A percentile compares a stretch with the other conserved stretches of the same genome.
Conservation (phyloP, 371 early-diverging fungal species). For the Mortierella sp. region DNA sequence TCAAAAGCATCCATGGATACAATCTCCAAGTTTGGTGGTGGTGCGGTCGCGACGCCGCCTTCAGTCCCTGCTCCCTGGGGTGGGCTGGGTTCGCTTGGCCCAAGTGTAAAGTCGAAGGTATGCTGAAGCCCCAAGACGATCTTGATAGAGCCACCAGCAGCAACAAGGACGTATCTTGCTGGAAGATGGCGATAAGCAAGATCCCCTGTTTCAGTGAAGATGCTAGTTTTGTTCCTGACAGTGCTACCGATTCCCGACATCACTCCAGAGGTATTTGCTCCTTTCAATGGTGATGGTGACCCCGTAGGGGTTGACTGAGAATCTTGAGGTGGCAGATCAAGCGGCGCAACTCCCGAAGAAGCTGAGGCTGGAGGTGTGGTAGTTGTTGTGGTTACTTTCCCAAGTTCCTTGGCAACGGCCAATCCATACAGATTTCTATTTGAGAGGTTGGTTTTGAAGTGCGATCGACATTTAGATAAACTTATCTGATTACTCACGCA, state of each 20-base stretch:
- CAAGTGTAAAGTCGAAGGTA: conserved; percentile 38
- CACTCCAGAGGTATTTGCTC: background rate
- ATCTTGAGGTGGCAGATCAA: background rate
- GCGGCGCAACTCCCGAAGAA: background rate
- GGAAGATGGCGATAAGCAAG: conserved; percentile 27
- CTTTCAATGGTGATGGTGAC: background rate
- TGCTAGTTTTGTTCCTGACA: conserved; percentile 12
- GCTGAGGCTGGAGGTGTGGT: background rate
- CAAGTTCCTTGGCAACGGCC: conserved; percentile 40
- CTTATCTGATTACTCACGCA: background rate
- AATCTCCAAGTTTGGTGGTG: conserved; percentile 32
- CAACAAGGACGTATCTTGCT: conserved; percentile 46
- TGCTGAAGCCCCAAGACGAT: conserved; percentile 45
- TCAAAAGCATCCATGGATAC: conserved; percentile 54
- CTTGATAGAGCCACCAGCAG: conserved; percentile 33
- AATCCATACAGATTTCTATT: conserved; percentile 54
- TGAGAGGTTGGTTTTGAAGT: background rate
- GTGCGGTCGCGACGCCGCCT: conserved; percentile 8
- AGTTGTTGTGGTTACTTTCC: background rate
- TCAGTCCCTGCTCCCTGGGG: background rate
- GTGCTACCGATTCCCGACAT: background rate
- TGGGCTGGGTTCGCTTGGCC: background rate
- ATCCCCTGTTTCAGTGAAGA: conserved; percentile 17
- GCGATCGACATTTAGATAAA: background rate
- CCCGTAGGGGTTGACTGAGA: background rate